Conservation (phyloP, 2,329 filamentous ascomycete genomes). For the Diaporthe caulivora region DNA sequence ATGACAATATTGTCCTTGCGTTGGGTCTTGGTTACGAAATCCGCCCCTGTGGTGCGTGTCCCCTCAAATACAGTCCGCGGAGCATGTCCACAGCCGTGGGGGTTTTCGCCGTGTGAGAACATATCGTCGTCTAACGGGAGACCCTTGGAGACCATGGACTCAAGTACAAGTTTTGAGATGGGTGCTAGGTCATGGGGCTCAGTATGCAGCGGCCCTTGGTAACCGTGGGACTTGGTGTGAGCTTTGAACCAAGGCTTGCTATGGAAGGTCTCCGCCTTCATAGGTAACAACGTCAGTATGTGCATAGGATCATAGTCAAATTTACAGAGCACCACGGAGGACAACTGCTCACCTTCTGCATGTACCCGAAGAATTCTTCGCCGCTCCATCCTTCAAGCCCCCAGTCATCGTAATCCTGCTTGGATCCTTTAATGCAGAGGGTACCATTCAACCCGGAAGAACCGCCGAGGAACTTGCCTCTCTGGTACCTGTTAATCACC, state of each 20-base stretch:
- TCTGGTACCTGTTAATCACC: no score
- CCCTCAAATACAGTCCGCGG: not conserved
- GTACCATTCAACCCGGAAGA: constrained; percentile 8
- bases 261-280: constrained; percentile 19
- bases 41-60: not conserved
- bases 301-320: fast-evolving
- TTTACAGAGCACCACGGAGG: not conserved
- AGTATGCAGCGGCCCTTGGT: constrained; percentile 18
- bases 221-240: constrained; percentile 11
- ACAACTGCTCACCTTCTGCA: not conserved
- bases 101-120: constrained; percentile 23
- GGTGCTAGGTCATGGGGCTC: constrained; percentile 25
- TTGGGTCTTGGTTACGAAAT: constrained; percentile 3
- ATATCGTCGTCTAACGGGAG: constrained; percentile 22
- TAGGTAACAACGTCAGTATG: not conserved
- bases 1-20: constrained; percentile 3
- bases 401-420: constrained; percentile 21
- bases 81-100: constrained; percentile 13
- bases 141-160: constrained; percentile 13
- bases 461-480: constrained; percentile 19
- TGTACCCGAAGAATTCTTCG: constrained; percentile 9
- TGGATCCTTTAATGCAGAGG: constrained; percentile 26
- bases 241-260: constrained; percentile 7
- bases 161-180: constrained; percentile 13
- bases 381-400: constrained; percentile 9